phyloP scores from a whole-genome alignment of 1,284 basidiomycete genomes.

The Ceratobasidium sp. region DNA sequence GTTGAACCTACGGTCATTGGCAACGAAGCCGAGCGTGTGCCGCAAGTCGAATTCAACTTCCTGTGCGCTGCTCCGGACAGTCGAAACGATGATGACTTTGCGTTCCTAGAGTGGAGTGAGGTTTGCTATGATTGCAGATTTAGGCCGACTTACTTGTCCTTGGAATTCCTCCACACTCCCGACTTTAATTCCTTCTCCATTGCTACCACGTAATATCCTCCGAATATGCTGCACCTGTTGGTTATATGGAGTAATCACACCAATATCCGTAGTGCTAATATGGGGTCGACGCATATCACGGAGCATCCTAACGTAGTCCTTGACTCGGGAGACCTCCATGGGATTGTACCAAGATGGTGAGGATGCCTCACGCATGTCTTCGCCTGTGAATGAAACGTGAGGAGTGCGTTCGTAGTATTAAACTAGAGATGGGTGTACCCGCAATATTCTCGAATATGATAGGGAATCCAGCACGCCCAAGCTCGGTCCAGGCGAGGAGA shows the following conservation, averaged over 20 bases:
- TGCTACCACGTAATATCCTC: conserved; percentile 48
- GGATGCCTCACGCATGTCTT: conserved; percentile 63
- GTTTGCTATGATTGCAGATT: neutral
- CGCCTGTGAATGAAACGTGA: conserved; percentile 26
- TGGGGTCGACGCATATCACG: conserved; percentile 48
- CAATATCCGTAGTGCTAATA: conserved; percentile 57
- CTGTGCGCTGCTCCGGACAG: conserved; percentile 64
- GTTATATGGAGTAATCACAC: conserved; percentile 63
- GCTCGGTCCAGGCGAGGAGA: conserved; percentile 51
- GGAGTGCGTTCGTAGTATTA: neutral
- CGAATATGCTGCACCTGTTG: conserved; percentile 61
- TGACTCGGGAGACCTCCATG: conserved; percentile 61
- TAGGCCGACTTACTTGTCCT: conserved; percentile 57
- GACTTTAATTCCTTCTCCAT: conserved; percentile 56
- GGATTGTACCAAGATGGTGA: conserved; percentile 72
- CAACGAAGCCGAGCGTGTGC: conserved; percentile 62
- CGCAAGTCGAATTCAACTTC: conserved; percentile 58
- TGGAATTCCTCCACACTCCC: conserved; percentile 69
- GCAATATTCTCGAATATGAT: conserved; percentile 63
- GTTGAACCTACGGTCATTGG: conserved; percentile 66
- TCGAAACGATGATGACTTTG: conserved; percentile 62
- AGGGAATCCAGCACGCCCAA: conserved; percentile 60
- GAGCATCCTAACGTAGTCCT: conserved; percentile 55
- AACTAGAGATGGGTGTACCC: conserved; percentile 50
- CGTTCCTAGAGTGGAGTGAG: conserved; percentile 55